These are phyloP conservation scores for Geranium rotundifolium DNA, from an alignment of 345 rosid genomes.

Conservation along the genomic window DNA sequence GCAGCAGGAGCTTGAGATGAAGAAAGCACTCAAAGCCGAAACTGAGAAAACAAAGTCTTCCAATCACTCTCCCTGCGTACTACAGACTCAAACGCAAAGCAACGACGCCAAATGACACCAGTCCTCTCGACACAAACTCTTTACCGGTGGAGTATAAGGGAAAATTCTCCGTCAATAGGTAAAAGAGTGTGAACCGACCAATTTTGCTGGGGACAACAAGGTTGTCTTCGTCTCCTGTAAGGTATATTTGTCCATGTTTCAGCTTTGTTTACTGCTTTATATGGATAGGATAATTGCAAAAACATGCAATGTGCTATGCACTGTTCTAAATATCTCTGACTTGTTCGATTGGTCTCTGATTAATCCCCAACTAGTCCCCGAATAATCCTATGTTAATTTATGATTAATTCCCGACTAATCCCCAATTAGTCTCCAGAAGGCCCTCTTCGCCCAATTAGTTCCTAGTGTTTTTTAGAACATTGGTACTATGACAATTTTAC, in stretches of 20 bases:
- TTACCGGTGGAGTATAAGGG: background rate
- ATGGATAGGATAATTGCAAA: no score
- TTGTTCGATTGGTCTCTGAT: no score
- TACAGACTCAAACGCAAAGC: slow-evolving; percentile 14
- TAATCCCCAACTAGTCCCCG: no score
- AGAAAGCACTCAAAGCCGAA: slow-evolving; percentile 41
- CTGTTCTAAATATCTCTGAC: no score
- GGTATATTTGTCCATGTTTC: background rate
- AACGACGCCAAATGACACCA: slow-evolving; percentile 4
- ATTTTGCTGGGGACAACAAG: background rate
- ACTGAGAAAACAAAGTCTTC: slow-evolving; percentile 28
- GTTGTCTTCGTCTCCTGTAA: background rate
- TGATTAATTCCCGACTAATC: no score
- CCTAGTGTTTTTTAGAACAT: no score
- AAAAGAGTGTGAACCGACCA: background rate
- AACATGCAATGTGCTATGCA: no score
- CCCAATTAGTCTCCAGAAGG: no score
- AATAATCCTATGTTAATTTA: no score
- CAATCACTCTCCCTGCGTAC: slow-evolving; percentile 20
- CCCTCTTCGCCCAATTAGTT: no score
- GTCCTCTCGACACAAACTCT: background rate
- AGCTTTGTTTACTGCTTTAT: no score
- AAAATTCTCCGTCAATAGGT: background rate
- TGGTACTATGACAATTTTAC: no score
- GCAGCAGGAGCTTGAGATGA: slow-evolving; percentile 58